Evolutionary conservation across 2,329 filamentous ascomycete species (phyloP).

Genomic region (Ophiostoma australiae): DNA sequence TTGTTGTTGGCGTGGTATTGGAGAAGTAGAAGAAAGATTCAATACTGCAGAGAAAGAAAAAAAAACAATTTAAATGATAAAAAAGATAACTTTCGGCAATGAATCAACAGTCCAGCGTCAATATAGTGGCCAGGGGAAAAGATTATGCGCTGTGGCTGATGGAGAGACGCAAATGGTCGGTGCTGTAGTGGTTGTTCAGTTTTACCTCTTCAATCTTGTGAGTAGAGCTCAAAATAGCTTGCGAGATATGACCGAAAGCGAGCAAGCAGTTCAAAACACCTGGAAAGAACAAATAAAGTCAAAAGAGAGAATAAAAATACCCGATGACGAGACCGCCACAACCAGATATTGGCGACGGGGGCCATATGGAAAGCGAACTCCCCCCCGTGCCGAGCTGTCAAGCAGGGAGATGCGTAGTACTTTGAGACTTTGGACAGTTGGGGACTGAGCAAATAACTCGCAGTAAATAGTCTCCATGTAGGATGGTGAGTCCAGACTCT

Average conservation of each 20-base stretch:
- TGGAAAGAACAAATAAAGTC: background rate
- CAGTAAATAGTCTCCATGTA: background rate
- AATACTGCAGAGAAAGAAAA: background rate
- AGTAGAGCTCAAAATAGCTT: too few relatives aligned
- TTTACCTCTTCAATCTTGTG: too few relatives aligned
- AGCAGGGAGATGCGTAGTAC: background rate
- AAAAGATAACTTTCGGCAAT: background rate
- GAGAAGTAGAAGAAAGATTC: too few relatives aligned
- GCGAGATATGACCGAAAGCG: background rate
- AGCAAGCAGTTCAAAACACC: background rate
- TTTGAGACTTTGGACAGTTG: background rate
- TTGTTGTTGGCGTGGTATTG: too few relatives aligned
- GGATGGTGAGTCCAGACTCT: background rate
- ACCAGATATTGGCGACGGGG: background rate
- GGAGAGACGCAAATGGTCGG: background rate
- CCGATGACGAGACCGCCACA: background rate
- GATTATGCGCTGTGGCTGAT: background rate
- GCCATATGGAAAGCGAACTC: constrained; percentile 3
- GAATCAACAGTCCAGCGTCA: background rate
- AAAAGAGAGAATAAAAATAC: background rate
- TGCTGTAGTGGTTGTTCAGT: background rate
- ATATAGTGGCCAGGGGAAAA: background rate
- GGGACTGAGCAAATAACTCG: background rate
- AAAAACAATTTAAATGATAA: background rate
- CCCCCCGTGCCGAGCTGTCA: background rate